Evolutionary conservation across 2,329 filamentous ascomycete genomes (phyloP), one percentile per base, ranked within the genome.

Genomic region (Ophiostoma populinum): DNA sequence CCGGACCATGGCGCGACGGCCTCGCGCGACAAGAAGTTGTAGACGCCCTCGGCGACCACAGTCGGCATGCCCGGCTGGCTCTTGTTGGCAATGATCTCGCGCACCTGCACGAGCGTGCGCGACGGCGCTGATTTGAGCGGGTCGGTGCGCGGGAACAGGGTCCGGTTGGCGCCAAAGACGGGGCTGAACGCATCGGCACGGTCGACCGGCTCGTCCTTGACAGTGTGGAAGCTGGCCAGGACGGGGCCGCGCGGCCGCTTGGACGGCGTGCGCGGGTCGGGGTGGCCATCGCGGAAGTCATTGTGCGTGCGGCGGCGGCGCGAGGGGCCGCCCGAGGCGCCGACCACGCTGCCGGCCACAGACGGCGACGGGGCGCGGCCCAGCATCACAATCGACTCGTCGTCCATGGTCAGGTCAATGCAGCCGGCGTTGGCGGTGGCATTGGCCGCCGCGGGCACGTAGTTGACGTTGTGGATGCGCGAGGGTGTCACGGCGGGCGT

Each of bases 11-110:
- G 63, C 7, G 51, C 47, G 2, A 80, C 64, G 0, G 67, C 65
- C n/a, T 66, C 54, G 12, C 61, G 55, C 30, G 67, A 71, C 12
- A 80, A 56, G 0, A 59, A 58, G 19, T 73, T 64, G 16, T 75
- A 70, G 0, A 77, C 71, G 24, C 69, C 65, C 0, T 67, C 62
- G 0, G 73, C 65, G 0, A 71, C 65, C 0, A 72, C 59, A 6
- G 66, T 63, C 0, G 70, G 71, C 43, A 74, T 59, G 0, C 74
- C 72, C 0, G 69, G 63, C 13, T 59, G 59, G 18, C 64, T 66
- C 10, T 68, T 67, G 4, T 58, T 53, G 13, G 57, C 51, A 11
- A 78, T 74, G 9, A 72, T 62, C 0, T 57, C 51, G 0, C 65
- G 61, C 2, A 80, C 67, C 24, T 64, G 54, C 4, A 52, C 51